Evolutionary conservation across 352 stramenopile genomes (phyloP).

Genomic region (Thraustochytrium striatum): DNA sequence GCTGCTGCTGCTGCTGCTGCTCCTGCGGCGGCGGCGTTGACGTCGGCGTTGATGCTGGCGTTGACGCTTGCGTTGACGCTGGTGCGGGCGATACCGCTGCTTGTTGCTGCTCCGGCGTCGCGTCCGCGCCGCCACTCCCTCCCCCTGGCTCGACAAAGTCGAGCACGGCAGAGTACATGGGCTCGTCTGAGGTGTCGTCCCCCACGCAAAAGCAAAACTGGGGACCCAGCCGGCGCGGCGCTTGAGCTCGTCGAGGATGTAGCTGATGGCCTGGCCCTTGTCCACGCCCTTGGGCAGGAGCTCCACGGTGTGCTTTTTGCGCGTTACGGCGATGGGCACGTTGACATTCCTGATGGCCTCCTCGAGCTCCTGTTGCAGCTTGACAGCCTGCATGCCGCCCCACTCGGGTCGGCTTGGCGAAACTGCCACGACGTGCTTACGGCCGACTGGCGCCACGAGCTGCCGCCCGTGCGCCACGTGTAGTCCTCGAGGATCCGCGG

Average conservation of each 20-base stretch:
- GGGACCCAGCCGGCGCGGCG: slow-evolving; percentile 85
- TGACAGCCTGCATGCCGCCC: slow-evolving; percentile 85
- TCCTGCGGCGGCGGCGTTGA: too few relatives aligned
- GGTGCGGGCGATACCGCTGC: not conserved
- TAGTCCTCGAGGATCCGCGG: slow-evolving; percentile 95
- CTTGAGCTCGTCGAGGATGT: slow-evolving; percentile 72
- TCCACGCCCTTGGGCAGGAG: slow-evolving; percentile 93
- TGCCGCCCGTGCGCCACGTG: slow-evolving; percentile 92
- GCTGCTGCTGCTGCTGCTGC: too few relatives aligned
- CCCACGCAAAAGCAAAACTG: slow-evolving; percentile 76
- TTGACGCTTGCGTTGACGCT: too few relatives aligned
- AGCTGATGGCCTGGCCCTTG: slow-evolving; percentile 92
- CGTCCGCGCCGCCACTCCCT: not conserved
- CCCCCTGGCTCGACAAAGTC: slow-evolving; percentile 36
- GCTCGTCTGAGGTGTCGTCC: slow-evolving; percentile 95
- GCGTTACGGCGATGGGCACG: slow-evolving; percentile 76
- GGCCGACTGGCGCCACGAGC: slow-evolving; percentile 96
- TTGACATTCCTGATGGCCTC: slow-evolving; percentile 89
- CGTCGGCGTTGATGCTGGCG: too few relatives aligned
- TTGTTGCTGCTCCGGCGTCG: not conserved
- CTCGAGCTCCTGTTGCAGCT: slow-evolving; percentile 92
- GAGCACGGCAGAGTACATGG: slow-evolving; percentile 73
- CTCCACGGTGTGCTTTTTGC: slow-evolving; percentile 74
- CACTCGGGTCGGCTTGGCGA: slow-evolving; percentile 97
- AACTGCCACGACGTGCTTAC: slow-evolving; percentile 97